Evolutionary conservation across 2,329 filamentous ascomycete species (phyloP).

Genomic region (Aspergillus phoenicis): DNA sequence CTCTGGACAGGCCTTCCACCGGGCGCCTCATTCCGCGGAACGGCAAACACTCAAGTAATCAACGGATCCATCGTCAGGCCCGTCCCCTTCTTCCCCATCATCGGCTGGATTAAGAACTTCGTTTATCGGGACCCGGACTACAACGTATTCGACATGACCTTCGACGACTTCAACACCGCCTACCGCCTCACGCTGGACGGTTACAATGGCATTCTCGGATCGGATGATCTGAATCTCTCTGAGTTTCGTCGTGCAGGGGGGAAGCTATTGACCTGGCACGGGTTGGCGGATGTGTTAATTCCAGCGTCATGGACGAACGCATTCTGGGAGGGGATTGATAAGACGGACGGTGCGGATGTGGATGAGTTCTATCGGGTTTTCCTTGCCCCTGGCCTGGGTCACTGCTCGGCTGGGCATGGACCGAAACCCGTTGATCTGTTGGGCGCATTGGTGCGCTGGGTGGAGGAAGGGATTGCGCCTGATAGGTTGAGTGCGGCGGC

Average conservation of each 20-base stretch:
- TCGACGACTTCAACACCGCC: background rate
- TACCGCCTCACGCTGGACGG: background rate
- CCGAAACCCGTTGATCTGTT: slow-evolving; percentile 2
- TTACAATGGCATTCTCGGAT: background rate
- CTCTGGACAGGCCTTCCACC: slow-evolving; percentile 12
- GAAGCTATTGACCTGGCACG: slow-evolving; percentile 14
- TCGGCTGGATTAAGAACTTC: slow-evolving; percentile 6
- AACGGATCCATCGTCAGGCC: background rate
- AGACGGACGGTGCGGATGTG: slow-evolving; percentile 26
- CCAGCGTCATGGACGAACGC: background rate
- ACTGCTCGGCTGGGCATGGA: slow-evolving; percentile 39
- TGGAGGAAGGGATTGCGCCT: slow-evolving; percentile 8
- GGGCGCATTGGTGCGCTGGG: slow-evolving; percentile 5
- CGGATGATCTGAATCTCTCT: background rate
- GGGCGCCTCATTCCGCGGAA: slow-evolving; percentile 9
- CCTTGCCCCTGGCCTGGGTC: slow-evolving; percentile 54
- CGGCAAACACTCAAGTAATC: background rate
- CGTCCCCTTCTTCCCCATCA: slow-evolving; percentile 6
- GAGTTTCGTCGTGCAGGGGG: slow-evolving; percentile 6
- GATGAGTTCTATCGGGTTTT: slow-evolving; percentile 56
- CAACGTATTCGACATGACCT: background rate
- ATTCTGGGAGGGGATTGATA: background rate
- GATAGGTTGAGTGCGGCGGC: slow-evolving; percentile 3
- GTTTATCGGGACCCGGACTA: background rate
- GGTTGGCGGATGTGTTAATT: slow-evolving; percentile 11